phyloP scores from a whole-genome alignment of 495 filamentous ascomycete species.

The Aspergillus sparsus region DNA sequence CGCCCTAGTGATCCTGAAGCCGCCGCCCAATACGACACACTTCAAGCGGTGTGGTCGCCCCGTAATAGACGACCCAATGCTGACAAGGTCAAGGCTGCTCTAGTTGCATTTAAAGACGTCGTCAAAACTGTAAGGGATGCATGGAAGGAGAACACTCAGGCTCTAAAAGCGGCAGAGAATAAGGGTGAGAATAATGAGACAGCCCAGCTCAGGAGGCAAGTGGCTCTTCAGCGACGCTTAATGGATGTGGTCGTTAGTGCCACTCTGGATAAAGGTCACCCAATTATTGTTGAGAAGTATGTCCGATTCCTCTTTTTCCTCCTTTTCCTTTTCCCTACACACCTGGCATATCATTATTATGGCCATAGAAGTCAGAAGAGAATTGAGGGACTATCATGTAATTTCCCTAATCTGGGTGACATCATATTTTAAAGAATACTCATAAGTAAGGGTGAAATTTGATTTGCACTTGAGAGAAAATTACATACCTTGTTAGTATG shows the following conservation, averaged over 20 bases:
- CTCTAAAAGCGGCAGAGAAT: slow-evolving; percentile 59
- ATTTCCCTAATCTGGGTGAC: slow-evolving; percentile 32
- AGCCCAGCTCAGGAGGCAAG: slow-evolving; percentile 44
- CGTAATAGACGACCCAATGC: slow-evolving; percentile 45
- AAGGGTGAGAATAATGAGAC: slow-evolving; percentile 47
- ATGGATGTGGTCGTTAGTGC: slow-evolving; percentile 61
- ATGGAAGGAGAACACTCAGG: slow-evolving; percentile 60
- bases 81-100: slow-evolving; percentile 52
- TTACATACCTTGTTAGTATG: slow-evolving; percentile 10
- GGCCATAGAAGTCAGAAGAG: slow-evolving; percentile 38
- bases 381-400: slow-evolving; percentile 41
- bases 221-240: slow-evolving; percentile 57
- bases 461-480: slow-evolving; percentile 16
- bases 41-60: slow-evolving; percentile 67
- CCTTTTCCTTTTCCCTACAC: slow-evolving; percentile 21
- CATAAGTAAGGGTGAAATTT: slow-evolving; percentile 31
- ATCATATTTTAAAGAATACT: slow-evolving; percentile 34
- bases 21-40: slow-evolving; percentile 61
- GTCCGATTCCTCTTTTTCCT: slow-evolving; percentile 34
- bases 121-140: slow-evolving; percentile 61
- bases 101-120: slow-evolving; percentile 63
- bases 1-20: slow-evolving; percentile 54
- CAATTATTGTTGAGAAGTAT: slow-evolving; percentile 66
- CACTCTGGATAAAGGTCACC: slow-evolving; percentile 62
- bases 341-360: slow-evolving; percentile 30